Base-by-base conservation (phyloP, 495 filamentous ascomycete species). In the Daldinia vernicosa region DNA sequence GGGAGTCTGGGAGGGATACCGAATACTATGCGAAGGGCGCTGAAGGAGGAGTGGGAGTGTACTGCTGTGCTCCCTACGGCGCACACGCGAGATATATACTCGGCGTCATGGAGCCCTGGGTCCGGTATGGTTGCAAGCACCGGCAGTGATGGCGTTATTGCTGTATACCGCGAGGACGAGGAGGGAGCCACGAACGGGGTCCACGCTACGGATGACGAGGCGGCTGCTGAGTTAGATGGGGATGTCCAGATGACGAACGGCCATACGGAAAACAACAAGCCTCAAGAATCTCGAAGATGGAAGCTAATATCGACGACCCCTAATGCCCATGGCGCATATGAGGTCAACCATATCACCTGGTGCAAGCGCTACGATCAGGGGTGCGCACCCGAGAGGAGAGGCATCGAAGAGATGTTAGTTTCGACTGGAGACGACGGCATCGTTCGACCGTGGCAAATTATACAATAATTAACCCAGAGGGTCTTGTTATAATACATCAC, bases 281-380 rank as follows among this genome's bases (percentile, higher is more conserved):
- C 63, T 64, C 14, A 45, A 39, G 32, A 35, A 43, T 66, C 77
- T 19, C 89, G 85, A 6, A 84, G 86, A 56, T 97, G 95, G 94
- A 80, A 82, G 14, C 77, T 94, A 28, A 65, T 93, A 37, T 89
- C 88, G 0, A 86, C 87, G 33, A 65, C 92, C 1, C 83, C 89
- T 33, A 88, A 86, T 9, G 92, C 91, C 5, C 95, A 99, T 78
- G 94, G 91, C 0, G 91, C 95, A 5, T 97, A 93, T 76, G 95
- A 99, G 79, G 83, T 98, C 70, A 99, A 99, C 67, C 92, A 97
- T 77, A 87, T 93, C 32, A 87, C 87, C 7, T 98, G 95, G 95
- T 89, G 88, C 55, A 85, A 82, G 72, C 75, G 89, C 40, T 89
- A 82, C 70, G 89, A 90, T 67, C 63, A 78, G 3, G 84, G 77